A percentile compares a stretch with the other conserved stretches of the same genome.
Conservation (phyloP, 352 stramenopile genomes). For the Globisporangium nunn region DNA sequence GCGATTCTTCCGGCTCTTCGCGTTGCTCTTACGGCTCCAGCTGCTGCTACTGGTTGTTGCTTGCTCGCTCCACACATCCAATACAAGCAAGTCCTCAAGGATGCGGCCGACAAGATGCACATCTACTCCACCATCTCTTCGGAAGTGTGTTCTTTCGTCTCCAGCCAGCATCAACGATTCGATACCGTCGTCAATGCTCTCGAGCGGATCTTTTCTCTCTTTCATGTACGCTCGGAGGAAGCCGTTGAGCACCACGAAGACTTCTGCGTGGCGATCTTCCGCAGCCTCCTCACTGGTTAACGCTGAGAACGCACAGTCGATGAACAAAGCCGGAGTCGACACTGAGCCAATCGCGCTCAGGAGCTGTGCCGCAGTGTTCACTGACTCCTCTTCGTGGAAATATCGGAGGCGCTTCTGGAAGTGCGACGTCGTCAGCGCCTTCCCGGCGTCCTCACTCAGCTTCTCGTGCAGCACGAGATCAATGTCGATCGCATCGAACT, state of each 20-base stretch:
- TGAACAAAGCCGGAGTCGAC: constrained; percentile 46
- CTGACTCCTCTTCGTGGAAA: constrained; percentile 67
- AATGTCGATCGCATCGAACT: constrained; percentile 65
- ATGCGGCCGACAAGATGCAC: constrained; percentile 65
- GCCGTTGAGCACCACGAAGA: constrained; percentile 64
- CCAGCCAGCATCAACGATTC: not conserved
- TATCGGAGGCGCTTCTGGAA: constrained; percentile 72
- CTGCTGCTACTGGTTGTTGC: not conserved
- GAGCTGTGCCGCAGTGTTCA: constrained; percentile 35
- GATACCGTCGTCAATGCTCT: not conserved
- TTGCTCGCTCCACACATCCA: constrained; percentile 37
- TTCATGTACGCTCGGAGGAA: constrained; percentile 31
- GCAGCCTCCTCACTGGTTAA: constrained; percentile 13
- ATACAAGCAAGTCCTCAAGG: constrained; percentile 59
- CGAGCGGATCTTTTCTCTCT: not conserved
- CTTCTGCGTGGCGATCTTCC: constrained; percentile 19
- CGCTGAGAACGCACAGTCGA: constrained; percentile 56
- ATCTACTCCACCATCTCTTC: constrained; percentile 18
- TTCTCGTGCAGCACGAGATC: constrained; percentile 62
- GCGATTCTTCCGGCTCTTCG: constrained; percentile 8
- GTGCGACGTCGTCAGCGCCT: constrained; percentile 41
- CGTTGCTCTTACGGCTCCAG: not conserved
- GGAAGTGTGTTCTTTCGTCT: not conserved
- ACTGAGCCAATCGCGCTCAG: constrained; percentile 39
- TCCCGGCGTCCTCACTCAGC: constrained; percentile 3